Base-by-base conservation (phyloP, 345 rosid genomes). In the Camelina sativa region DNA sequence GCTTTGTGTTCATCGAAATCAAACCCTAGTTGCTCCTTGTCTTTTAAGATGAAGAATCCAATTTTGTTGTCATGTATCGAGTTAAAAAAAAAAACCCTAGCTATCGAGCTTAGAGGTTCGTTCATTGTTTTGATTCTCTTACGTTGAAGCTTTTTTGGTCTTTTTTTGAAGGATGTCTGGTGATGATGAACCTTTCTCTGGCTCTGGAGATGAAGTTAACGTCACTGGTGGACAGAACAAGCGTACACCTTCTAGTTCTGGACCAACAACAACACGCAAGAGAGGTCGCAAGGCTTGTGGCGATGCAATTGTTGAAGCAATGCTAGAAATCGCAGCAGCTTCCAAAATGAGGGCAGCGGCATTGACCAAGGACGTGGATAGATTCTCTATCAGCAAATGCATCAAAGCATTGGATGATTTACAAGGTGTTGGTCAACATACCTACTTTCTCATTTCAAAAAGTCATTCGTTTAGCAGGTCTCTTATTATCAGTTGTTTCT, bases 291-390 rank as follows among this genome's bases (percentile, higher is more conserved):
- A 87, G 79, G 91, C 91, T 55, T 81, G 87, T 9, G 97, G 96
- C 44, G 94, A 89, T 76, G 91, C 96, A 46, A 91, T 87, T 37
- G 96, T 88, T 34, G 98, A 93, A 53, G 98, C 97, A 16, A 91
- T 89, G 96, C 85, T 91, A 5, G 94, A 89, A 80, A 93, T 93
- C 32, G 97, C 97, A 1, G 89, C 94, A 58, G 96, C 89, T 66
- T 93, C 88, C 1, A 88, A 86, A 73, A 82, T 83, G 91, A 87
- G 96, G 85, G 90, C 94, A 0, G 84, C 91, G 4, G 85, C 91
- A 25, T 83, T 89, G 59, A 72, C 83, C 62, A 90, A 83, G 83
- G 87, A 77, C 7, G 90, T 82, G 40, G 98, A 90, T 28, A 86
- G 84, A 19, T 89, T 86, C 83, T 90, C 97, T 8, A 87, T 90